Base-by-base conservation (phyloP, 2,329 filamentous ascomycete species). In the Curvularia verruculosa region DNA sequence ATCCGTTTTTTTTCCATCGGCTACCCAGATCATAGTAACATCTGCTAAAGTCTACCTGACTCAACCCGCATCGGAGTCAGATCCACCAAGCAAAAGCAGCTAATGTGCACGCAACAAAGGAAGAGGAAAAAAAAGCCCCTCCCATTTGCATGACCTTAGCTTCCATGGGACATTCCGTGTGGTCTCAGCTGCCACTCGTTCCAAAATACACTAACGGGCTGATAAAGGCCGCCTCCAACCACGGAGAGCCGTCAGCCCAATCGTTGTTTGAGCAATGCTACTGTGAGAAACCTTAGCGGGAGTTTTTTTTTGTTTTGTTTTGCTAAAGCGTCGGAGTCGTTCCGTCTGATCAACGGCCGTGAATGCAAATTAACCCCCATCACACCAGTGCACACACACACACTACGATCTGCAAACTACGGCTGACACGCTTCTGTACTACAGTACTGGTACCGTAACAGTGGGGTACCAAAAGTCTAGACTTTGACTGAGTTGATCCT, bases 341-440 rank as follows among this genome's bases (percentile, higher is more conserved):
- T 58, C 56, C 56, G 56, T 51, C 28, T 51, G 47, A 52, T 50
- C 18, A 47, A 41, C 12, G 44, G 43, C 37, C 31, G 36, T 28
- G 41, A 37, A 41, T 29, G 39, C 34, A 41, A 46, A 54, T 44
- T 24, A 37, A 39, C 28, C 37, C n/a, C 31, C 24, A 50, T 28
- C 24, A 24, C 19, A 51, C 47, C 43, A 41, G 23, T 19, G 29
- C 45, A 23, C n/a, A n/a, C n/a, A n/a, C n/a, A 26, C 8, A 29
- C 43, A 37, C 49, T 37, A 52, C 49, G 50, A 53, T 57, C 54
- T 54, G 54, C 48, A 58, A 44, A 49, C 54, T 48, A 45, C 54
- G 47, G 46, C 44, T 40, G 48, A 46, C 40, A 49, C 23, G 28
- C 37, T 49, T 49, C 24, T 34, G 12, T 41, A 19, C 23, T 26